Base-by-base conservation (phyloP, 2,329 filamentous ascomycete genomes). In the Colletotrichum lini region DNA sequence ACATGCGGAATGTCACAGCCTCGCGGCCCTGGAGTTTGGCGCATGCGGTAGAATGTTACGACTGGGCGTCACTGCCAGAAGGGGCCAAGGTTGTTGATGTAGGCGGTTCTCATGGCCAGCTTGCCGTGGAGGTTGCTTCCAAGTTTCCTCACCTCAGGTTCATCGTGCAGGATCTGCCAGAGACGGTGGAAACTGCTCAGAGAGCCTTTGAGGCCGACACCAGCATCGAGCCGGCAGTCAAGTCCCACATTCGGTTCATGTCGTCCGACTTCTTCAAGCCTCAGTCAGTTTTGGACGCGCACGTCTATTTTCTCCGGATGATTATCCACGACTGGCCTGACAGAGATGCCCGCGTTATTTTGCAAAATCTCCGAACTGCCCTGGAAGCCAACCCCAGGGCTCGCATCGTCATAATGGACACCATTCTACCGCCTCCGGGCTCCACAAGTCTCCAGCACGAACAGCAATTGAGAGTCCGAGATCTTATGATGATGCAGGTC, bases 281-380 rank as follows among this genome's bases (percentile, higher is more conserved):
- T 1, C 82, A 84, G 72, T 72, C 79, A 1, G 77, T 80, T 2
- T n/a, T 61, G n/a, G 65, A 78, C 18, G 86, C 84, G 6, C 84
- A 86, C 62, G 80, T 87, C 58, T 89, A 86, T 78, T 78, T 89
- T 62, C 76, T 89, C 67, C 86, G 87, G 73, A 79, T 84, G 73
- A 87, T 89, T 64, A 79, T 90, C 16, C 87, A 89, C 75, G 86
- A 89, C 78, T 88, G 86, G 85, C 81, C 86, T 0, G 86, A 88
- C 62, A 77, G 79, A 30, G 80, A 85, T 53, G 77, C 78, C 4
- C 70, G 79, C 13, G 75, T 76, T 54, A 85, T 87, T 54, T 76
- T 84, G 30, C 80, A 78, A 45, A 81, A 79, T 0, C 76, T 88
- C 21, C 74, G 83, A 0, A 82, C 85, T 0, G 80, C 82, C 38